Conservation (phyloP, 495 filamentous ascomycete species). For the Bryoglossum gracile region DNA sequence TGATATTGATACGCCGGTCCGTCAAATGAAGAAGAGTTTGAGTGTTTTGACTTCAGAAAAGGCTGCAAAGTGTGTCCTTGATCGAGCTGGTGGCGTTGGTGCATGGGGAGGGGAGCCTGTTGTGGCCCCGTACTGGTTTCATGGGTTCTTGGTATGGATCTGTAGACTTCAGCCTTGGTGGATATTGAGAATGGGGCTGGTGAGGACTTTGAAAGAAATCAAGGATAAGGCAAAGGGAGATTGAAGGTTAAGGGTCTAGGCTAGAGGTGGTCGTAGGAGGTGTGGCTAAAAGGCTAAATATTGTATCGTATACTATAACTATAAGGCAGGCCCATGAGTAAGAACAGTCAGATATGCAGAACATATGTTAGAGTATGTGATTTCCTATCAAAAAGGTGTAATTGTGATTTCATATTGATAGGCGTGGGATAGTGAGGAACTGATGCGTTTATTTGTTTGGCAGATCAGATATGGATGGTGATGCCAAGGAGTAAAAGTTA, state of each 20-base stretch:
- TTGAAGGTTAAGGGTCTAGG: not conserved
- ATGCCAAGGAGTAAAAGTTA: not conserved
- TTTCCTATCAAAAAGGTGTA: no score
- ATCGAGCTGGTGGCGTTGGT: slow-evolving; percentile 24
- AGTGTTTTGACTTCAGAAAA: slow-evolving; percentile 22
- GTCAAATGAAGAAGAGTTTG: slow-evolving; percentile 19
- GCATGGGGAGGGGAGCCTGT: not conserved
- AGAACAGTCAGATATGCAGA: no score
- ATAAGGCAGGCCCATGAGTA: no score
- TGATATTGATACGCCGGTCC: slow-evolving; percentile 22
- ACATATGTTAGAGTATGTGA: no score
- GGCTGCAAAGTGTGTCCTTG: slow-evolving; percentile 26
- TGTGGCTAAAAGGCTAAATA: no score
- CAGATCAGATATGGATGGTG: not conserved
- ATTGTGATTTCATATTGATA: no score
- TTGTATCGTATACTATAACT: no score
- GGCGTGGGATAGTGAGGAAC: no score
- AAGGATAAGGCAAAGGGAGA: not conserved
- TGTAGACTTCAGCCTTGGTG: slow-evolving; percentile 5
- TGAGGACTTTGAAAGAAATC: not conserved
- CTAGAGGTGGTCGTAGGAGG: no score
- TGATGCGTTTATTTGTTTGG: no score
- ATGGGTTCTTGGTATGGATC: not conserved
- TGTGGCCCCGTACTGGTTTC: not conserved
- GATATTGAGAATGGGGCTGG: slow-evolving; percentile 1